These are phyloP conservation scores for Haplosporangium sp. DNA, from an alignment of 371 early-diverging fungal genomes.

Conservation along the genomic window DNA sequence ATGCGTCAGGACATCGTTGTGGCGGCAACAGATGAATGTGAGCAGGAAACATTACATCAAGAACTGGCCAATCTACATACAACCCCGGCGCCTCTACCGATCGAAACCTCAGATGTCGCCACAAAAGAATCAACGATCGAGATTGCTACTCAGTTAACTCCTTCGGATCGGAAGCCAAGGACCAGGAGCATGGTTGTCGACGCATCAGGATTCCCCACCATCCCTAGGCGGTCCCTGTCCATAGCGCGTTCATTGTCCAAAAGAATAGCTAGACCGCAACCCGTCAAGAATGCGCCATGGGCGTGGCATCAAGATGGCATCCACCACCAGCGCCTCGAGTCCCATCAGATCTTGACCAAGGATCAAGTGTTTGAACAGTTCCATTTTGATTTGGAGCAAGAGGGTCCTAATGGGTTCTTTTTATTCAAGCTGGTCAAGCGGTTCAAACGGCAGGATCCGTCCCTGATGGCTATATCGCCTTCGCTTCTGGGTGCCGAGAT, in stretches of 20 bases:
- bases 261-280: not conserved
- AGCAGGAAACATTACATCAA: not conserved
- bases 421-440: constrained; percentile 45
- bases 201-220: constrained; percentile 4
- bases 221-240: constrained; percentile 3
- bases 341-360: constrained; percentile 51
- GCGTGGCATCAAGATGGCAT: constrained; percentile 50
- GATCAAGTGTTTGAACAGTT: constrained; percentile 54
- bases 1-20: constrained; percentile 24
- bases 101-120: not conserved
- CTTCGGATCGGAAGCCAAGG: constrained; percentile 5
- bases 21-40: constrained; percentile 7
- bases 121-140: not conserved
- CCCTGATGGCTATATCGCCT: constrained; percentile 20
- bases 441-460: constrained; percentile 38
- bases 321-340: constrained; percentile 47
- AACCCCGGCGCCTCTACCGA: not conserved
- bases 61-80: not conserved
- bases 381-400: constrained; percentile 47
- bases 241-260: constrained; percentile 10
- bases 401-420: constrained; percentile 50
- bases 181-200: constrained; percentile 5
- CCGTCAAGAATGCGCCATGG: constrained; percentile 39
- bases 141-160: not conserved
- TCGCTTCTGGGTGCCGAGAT: constrained; percentile 29